Evolutionary conservation across 805 yeast genomes (phyloP).

Genomic region (Candida dajiaensis): DNA sequence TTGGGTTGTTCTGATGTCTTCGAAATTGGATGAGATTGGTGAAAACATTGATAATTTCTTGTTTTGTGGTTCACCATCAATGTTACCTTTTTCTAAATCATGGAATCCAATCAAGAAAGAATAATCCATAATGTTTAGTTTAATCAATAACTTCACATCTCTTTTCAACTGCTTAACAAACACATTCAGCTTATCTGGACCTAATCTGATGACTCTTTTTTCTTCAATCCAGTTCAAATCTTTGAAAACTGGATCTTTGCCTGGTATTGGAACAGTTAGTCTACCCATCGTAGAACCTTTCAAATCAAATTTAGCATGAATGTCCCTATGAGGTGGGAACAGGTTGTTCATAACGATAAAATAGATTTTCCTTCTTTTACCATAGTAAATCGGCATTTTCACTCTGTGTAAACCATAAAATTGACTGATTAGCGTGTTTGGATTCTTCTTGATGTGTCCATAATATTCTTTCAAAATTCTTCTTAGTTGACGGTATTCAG

Average conservation of each 20-base stretch:
- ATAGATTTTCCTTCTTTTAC: constrained; percentile 66
- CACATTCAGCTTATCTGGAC: constrained; percentile 56
- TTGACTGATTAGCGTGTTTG: constrained; percentile 88
- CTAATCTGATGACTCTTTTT: constrained; percentile 60
- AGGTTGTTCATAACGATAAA: constrained; percentile 95
- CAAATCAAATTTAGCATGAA: constrained; percentile 81
- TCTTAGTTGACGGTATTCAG: constrained; percentile 84
- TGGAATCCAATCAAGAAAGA: constrained; percentile 86
- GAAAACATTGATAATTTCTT: constrained; percentile 33
- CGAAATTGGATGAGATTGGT: constrained; percentile 22
- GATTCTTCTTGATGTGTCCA: constrained; percentile 73
- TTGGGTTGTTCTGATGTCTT: constrained; percentile 36
- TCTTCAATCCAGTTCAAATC: constrained; percentile 84
- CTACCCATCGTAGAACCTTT: constrained; percentile 92
- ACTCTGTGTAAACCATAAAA: constrained; percentile 94
- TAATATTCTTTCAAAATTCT: constrained; percentile 70
- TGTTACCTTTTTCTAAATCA: constrained; percentile 57
- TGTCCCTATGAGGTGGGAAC: constrained; percentile 88
- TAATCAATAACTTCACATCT: constrained; percentile 69
- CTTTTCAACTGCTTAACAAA: constrained; percentile 65
- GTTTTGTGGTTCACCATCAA: constrained; percentile 23
- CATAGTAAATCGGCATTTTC: constrained; percentile 63
- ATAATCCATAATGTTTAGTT: constrained; percentile 91
- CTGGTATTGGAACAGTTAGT: constrained; percentile 36
- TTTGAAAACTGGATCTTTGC: constrained; percentile 53